Conservation (phyloP, 306 rosid species). For the Leucaena leucocephala region DNA sequence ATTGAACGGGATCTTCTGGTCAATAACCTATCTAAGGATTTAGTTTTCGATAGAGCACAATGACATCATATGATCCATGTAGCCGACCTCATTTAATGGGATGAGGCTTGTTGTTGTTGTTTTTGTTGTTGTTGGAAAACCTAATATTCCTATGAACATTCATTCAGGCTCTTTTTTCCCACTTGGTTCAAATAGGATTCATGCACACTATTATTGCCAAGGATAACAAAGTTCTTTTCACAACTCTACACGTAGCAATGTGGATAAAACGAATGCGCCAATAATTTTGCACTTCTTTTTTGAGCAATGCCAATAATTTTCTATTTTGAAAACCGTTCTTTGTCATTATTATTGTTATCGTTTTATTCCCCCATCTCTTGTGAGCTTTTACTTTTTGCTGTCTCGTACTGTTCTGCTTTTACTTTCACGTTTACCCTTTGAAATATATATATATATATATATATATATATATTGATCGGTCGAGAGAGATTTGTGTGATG, state of each 20-base stretch:
- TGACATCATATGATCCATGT: no score
- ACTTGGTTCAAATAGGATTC: slow-evolving; percentile 32
- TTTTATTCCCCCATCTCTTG: background rate
- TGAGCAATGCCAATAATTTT: slow-evolving; percentile 44
- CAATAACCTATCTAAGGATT: no score
- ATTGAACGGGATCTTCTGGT: no score
- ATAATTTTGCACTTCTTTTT: slow-evolving; percentile 45
- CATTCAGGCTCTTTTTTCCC: slow-evolving; percentile 3
- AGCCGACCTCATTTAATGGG: no score
- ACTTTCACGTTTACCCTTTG: slow-evolving; percentile 38
- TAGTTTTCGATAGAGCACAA: no score
- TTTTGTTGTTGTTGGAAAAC: no score
- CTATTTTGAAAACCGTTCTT: slow-evolving; percentile 40
- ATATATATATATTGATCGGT: background rate
- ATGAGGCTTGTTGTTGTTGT: no score
- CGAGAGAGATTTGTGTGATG: slow-evolving; percentile 39
- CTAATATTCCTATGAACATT: slow-evolving; percentile 25
- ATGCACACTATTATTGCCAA: slow-evolving; percentile 42
- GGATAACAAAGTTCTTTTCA: slow-evolving; percentile 43
- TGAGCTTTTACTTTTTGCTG: slow-evolving; percentile 47
- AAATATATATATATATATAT: background rate
- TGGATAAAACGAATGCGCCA: slow-evolving; percentile 40
- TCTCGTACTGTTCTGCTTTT: slow-evolving; percentile 39
- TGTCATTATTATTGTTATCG: background rate
- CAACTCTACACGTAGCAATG: slow-evolving; percentile 33